Conservation (phyloP, 169 alveolate genomes). For the Haemoproteus tartakovskyi region DNA sequence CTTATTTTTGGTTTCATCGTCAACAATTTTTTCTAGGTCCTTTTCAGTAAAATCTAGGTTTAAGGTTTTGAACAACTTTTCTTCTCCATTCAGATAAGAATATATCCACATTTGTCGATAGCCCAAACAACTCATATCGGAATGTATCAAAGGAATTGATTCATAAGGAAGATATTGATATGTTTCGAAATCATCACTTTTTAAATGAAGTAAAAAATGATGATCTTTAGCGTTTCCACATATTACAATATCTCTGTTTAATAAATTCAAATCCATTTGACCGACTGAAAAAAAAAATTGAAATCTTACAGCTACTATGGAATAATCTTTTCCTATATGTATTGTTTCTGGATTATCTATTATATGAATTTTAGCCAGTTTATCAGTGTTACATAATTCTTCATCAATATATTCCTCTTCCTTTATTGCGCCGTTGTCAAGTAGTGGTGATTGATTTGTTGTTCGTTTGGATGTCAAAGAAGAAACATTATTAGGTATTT, state of each 20-base stretch:
- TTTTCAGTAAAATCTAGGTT: no score
- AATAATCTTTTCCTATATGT: no score
- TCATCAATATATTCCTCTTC: no score
- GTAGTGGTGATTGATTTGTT: no score
- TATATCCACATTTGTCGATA: slow-evolving; percentile 20
- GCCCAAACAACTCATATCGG: neutral
- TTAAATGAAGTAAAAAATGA: slow-evolving; percentile 7
- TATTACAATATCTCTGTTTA: slow-evolving; percentile 23
- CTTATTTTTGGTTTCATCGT: no score
- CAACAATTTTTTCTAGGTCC: no score
- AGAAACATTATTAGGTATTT: no score
- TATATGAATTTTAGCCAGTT: no score
- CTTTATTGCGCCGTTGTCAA: no score
- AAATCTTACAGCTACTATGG: slow-evolving; percentile 14
- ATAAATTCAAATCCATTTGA: slow-evolving; percentile 9
- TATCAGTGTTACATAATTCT: no score
- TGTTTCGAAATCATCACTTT: slow-evolving; percentile 25
- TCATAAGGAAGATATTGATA: slow-evolving; percentile 12
- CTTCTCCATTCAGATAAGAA: slow-evolving; percentile 31
- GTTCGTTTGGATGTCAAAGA: no score
- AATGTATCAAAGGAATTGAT: slow-evolving; percentile 15
- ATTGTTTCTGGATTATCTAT: slow-evolving; percentile 5
- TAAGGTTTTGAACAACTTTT: slow-evolving; percentile 35
- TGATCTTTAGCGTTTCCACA: slow-evolving; percentile 57
- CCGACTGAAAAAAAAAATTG: slow-evolving; percentile 1